Percentiles rank a stretch among this genome's conserved stretches.
phyloP scores from a whole-genome alignment of 352 stramenopile species.

The Phytophthora chlamydospora region DNA sequence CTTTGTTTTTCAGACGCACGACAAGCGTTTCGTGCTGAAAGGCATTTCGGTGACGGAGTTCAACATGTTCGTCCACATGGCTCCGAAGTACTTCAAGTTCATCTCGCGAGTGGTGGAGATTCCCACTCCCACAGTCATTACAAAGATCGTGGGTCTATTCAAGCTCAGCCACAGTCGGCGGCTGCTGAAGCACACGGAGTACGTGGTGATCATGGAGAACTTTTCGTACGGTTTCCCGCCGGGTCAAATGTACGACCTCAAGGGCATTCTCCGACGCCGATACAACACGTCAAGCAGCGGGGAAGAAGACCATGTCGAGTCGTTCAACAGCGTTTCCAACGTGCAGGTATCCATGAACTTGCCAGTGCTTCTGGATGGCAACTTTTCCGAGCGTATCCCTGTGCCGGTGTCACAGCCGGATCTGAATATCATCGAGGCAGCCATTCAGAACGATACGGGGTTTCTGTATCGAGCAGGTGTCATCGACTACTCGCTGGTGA shows the following conservation, averaged over 20 bases:
- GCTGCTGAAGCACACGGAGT: slow-evolving; percentile 79
- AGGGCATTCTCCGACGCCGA: slow-evolving; percentile 79
- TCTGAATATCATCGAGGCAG: slow-evolving; percentile 61
- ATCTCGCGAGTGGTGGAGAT: slow-evolving; percentile 71
- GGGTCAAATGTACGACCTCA: slow-evolving; percentile 89
- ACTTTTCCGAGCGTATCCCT: slow-evolving; percentile 81
- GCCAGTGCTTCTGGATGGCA: slow-evolving; percentile 82
- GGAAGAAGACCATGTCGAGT: slow-evolving; percentile 43
- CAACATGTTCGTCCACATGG: slow-evolving; percentile 92
- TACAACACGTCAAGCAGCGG: slow-evolving; percentile 55
- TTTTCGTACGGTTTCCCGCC: slow-evolving; percentile 79
- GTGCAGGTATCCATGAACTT: slow-evolving; percentile 58
- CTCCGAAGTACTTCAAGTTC: slow-evolving; percentile 88
- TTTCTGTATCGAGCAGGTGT: slow-evolving; percentile 79
- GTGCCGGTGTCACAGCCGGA: slow-evolving; percentile 75
- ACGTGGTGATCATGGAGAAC: slow-evolving; percentile 90
- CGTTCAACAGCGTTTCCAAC: slow-evolving; percentile 48
- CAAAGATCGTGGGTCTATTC: slow-evolving; percentile 85
- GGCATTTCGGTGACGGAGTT: slow-evolving; percentile 87
- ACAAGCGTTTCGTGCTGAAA: slow-evolving; percentile 87
- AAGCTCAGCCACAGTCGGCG: slow-evolving; percentile 71
- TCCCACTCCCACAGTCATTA: slow-evolving; percentile 72
- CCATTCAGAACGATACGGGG: slow-evolving; percentile 78
- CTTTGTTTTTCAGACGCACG: slow-evolving; percentile 58
- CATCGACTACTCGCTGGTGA: slow-evolving; percentile 88